Evolutionary conservation across 2,329 filamentous ascomycete genomes (phyloP).

Genomic region (Claviceps capensis): DNA sequence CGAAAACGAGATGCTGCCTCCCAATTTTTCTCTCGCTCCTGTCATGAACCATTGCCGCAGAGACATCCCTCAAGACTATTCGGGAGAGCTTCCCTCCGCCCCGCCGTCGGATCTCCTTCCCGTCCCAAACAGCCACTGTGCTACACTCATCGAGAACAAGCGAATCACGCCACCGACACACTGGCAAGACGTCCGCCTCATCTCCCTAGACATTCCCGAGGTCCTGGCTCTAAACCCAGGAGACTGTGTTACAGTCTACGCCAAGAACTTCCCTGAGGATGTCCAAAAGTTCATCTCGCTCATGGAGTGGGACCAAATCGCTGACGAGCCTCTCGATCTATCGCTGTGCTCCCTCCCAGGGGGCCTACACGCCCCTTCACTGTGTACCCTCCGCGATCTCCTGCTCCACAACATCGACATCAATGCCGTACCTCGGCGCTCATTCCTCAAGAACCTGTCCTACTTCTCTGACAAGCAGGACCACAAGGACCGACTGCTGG

Average conservation of each 20-base stretch:
- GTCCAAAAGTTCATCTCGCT: conserved; percentile 65
- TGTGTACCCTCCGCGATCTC: conserved; percentile 56
- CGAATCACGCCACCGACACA: conserved; percentile 64
- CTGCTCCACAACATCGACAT: conserved; percentile 79
- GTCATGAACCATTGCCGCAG: conserved; percentile 9
- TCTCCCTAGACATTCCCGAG: conserved; percentile 40
- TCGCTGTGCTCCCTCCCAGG: conserved; percentile 19
- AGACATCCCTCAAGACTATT: conserved; percentile 6
- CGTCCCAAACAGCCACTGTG: conserved; percentile 41
- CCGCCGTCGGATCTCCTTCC: conserved; percentile 31
- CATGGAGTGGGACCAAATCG: conserved; percentile 64
- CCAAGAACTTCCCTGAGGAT: conserved; percentile 74
- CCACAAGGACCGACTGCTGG: conserved; percentile 69
- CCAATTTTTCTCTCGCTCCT: conserved; percentile 42
- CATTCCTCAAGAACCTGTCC: conserved; percentile 68
- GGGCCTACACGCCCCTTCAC: conserved; percentile 23
- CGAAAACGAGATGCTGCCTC: conserved; percentile 58
- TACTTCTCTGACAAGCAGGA: conserved; percentile 58
- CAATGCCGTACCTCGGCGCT: conserved; percentile 73
- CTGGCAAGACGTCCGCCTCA: conserved; percentile 85
- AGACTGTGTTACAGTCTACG: conserved; percentile 68
- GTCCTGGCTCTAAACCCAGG: conserved; percentile 46
- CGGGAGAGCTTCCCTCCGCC: conserved; percentile 8
- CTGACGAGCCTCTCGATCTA: conserved; percentile 54
- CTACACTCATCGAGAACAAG: conserved; percentile 49